Conservation (phyloP, 768 basidiomycete genomes). For the Trametes cubensis region DNA sequence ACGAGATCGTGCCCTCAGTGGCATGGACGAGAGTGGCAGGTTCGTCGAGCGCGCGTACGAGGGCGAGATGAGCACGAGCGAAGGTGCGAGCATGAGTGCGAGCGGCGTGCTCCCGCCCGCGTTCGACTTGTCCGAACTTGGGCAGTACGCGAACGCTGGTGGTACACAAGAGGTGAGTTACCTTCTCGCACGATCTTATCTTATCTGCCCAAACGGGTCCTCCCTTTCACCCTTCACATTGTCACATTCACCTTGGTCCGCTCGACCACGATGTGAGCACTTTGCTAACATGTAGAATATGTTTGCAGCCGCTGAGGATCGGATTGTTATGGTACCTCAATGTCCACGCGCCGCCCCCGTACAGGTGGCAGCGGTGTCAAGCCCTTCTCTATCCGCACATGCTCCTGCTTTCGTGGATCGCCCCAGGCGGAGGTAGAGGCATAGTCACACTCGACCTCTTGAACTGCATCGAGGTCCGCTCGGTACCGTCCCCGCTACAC, state of each 20-base stretch:
- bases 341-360: slow-evolving; percentile 81
- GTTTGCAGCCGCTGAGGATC: slow-evolving; percentile 76
- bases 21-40: slow-evolving; percentile 18
- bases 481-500: slow-evolving; percentile 79
- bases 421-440: slow-evolving; percentile 79
- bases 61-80: slow-evolving; percentile 34
- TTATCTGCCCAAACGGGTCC: slow-evolving; percentile 4
- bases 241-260: neutral
- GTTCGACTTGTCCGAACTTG: slow-evolving; percentile 51
- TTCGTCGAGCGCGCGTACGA: slow-evolving; percentile 7
- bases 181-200: slow-evolving; percentile 6
- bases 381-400: slow-evolving; percentile 83
- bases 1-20: slow-evolving; percentile 23
- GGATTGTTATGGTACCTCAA: slow-evolving; percentile 92
- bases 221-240: neutral
- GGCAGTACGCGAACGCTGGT: slow-evolving; percentile 42
- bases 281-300: slow-evolving; percentile 15
- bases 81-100: slow-evolving; percentile 33
- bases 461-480: slow-evolving; percentile 85
- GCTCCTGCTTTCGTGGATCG: slow-evolving; percentile 85
- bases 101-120: slow-evolving; percentile 45
- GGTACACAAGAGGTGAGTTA: slow-evolving; percentile 48
- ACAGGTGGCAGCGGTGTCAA: slow-evolving; percentile 80
- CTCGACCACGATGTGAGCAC: slow-evolving; percentile 16
- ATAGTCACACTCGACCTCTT: slow-evolving; percentile 85